These are phyloP conservation scores for Candida khao-thaluensis DNA, from an alignment of 805 yeast species.

Conservation along the genomic window DNA sequence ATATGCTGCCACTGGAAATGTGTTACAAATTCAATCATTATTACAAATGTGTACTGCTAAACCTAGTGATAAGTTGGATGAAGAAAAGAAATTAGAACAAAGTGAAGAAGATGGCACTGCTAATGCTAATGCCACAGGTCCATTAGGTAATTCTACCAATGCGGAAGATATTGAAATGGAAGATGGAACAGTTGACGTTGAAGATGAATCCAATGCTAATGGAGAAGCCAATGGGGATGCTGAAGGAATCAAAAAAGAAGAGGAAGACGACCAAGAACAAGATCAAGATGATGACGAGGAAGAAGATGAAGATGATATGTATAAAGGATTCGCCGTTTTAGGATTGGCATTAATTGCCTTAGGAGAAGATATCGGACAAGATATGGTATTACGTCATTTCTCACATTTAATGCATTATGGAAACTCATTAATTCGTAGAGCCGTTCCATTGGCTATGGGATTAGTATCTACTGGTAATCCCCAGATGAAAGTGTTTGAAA, in stretches of 20 bases:
- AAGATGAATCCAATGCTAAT: background rate
- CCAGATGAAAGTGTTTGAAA: slow-evolving; percentile 95
- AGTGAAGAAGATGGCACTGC: slow-evolving; percentile 38
- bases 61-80: slow-evolving; percentile 54
- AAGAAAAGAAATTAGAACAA: slow-evolving; percentile 57
- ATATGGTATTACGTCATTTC: slow-evolving; percentile 95
- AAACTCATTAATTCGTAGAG: slow-evolving; percentile 81
- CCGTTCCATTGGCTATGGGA: slow-evolving; percentile 98
- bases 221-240: slow-evolving; percentile 22
- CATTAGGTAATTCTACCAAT: slow-evolving; percentile 23
- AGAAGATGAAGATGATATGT: slow-evolving; percentile 52
- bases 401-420: slow-evolving; percentile 98
- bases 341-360: slow-evolving; percentile 93
- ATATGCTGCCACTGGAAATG: slow-evolving; percentile 97
- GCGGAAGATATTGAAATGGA: slow-evolving; percentile 32
- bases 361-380: slow-evolving; percentile 98
- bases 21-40: slow-evolving; percentile 86
- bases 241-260: slow-evolving; percentile 28
- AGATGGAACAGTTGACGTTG: slow-evolving; percentile 17
- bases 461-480: slow-evolving; percentile 90
- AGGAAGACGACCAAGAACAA: slow-evolving; percentile 28
- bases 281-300: slow-evolving; percentile 21
- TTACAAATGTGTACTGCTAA: slow-evolving; percentile 85
- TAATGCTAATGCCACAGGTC: slow-evolving; percentile 13
- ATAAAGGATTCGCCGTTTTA: slow-evolving; percentile 86